Conservation (phyloP, 345 rosid species). For the Eucalyptus leucophloia region DNA sequence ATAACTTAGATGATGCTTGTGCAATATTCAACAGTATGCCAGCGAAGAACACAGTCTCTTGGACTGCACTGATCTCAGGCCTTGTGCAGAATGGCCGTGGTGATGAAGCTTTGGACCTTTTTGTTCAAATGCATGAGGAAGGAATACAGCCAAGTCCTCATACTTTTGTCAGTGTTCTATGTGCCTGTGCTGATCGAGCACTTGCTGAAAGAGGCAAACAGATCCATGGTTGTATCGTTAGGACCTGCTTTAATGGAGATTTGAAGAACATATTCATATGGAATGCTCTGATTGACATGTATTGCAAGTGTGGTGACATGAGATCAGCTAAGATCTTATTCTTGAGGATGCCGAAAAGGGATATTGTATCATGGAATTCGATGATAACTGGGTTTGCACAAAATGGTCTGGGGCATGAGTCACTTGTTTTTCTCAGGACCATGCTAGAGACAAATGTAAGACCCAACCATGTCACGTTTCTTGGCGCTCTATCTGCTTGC, state of each 20-base stretch:
- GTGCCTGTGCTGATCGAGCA: constrained; percentile 34
- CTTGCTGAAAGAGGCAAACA: constrained; percentile 29
- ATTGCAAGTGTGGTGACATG: constrained; percentile 33
- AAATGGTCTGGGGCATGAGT: constrained; percentile 23
- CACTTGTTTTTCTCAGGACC: constrained; percentile 3
- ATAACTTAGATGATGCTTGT: constrained; percentile 19
- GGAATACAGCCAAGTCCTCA: constrained; percentile 15
- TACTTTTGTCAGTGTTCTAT: constrained; percentile 23
- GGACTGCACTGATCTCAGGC: constrained; percentile 34
- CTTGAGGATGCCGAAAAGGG: constrained; percentile 13
- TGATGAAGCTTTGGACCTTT: constrained; percentile 15
- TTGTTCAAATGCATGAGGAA: constrained; percentile 20
- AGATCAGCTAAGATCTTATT: constrained; percentile 16
- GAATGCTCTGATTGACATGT: constrained; percentile 34
- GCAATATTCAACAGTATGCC: constrained; percentile 19
- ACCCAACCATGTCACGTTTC: constrained; percentile 32
- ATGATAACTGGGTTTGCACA: constrained; percentile 30
- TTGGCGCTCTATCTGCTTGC: constrained; percentile 24
- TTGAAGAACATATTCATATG: constrained; percentile 2
- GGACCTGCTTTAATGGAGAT: background rate
- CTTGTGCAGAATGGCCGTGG: constrained; percentile 15
- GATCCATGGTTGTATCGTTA: constrained; percentile 20
- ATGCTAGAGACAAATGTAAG: constrained; percentile 11
- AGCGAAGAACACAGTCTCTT: constrained; percentile 13
- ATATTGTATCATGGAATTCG: constrained; percentile 40